Evolutionary conservation across 2,329 filamentous ascomycete species (phyloP), one percentile per base, ranked within the genome.

Genomic region (Colletotrichum lupini): DNA sequence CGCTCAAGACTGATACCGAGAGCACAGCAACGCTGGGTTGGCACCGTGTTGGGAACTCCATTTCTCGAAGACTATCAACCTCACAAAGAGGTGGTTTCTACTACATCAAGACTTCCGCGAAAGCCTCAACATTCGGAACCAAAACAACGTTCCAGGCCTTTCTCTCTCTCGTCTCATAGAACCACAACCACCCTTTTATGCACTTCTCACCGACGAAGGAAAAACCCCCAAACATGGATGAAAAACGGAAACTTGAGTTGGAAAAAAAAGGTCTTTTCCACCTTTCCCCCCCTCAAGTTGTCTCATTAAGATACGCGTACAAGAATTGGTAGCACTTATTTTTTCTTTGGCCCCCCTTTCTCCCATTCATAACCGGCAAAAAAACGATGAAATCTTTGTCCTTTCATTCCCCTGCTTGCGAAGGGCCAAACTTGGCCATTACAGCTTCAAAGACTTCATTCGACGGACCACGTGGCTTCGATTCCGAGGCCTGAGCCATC

Each of bases 281-380:
- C 53, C 62, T 37, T 32, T 60, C 52, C 30, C 65, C 11, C 64
- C 70, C 52, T 52, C 46, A 24, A 68, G 46, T 64, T 64, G 68
- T 75, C 68, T 75, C 74, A 73, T 75, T 74, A 74, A 75, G 65
- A 66, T 73, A 75, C 72, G 74, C 74, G 72, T 75, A 75, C 74
- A 75, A 75, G 74, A 75, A 70, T 72, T 75, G 72, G 62, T 75
- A 75, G 74, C 72, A 75, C 68, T 68, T 53, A 73, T 71, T 64
- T 70, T 67, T 67, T 58, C 52, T 67, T 67, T 58, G 57, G n/a
- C 73, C 67, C 57, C 37, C 55, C 57, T 28, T 56, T 64, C 63
- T 67, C 65, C 66, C 70, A 60, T 62, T 70, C 67, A 65, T 71
- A 62, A 71, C 55, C n/a, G 46, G 61, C 63, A 65, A 70, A 64